Base-by-base conservation (phyloP, 768 basidiomycete species). In the Pseudohyphozyma bogoriensis region DNA sequence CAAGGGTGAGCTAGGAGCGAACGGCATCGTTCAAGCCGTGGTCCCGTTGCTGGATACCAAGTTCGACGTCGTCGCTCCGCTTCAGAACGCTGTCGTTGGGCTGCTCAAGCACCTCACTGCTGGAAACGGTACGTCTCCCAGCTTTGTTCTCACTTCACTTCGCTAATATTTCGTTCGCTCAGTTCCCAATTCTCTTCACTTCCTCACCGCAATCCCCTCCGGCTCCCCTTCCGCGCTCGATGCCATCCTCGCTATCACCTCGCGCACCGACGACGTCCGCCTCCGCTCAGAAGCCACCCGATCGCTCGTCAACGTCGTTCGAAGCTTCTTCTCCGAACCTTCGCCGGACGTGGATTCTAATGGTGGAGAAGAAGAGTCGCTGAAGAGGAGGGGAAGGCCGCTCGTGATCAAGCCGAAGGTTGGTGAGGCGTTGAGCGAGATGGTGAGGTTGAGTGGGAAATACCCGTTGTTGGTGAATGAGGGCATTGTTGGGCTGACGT, bases 271-370 rank as follows among this genome's bases (percentile, higher is more conserved):
- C 68, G 85, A 85, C 24, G 75, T 87, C 3, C 82, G 88, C 2
- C 78, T 92, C 37, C 86, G 85, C 74, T 90, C 86, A 70, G 93
- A 99, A 76, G 87, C 87, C 33, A 85, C 89, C 22, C 83, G 93
- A 24, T 82, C 92, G 4, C 76, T 95, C 44, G 89, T 90, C 68
- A 90, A 93, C 72, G 79, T 64, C 56, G 52, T 55, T 26, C 53
- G 55, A 6, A 37, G 59, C 6, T 39, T 67, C 36, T 62, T 55
- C 60, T 53, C 56, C n/a, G n/a, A n/a, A n/a, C n/a, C n/a, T 15
- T 24, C n/a, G 15, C n/a, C 22, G 26, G 28, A 33, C 40, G n/a
- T n/a, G n/a, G n/a, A n/a, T n/a, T n/a, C n/a, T 4, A n/a, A 51
- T 16, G 4, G 50, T 46, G 51, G 55, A 47, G 59, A 52, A 66